These are phyloP conservation scores for Saturnispora silvae DNA, from an alignment of 805 yeast species.

Conservation along the genomic window DNA sequence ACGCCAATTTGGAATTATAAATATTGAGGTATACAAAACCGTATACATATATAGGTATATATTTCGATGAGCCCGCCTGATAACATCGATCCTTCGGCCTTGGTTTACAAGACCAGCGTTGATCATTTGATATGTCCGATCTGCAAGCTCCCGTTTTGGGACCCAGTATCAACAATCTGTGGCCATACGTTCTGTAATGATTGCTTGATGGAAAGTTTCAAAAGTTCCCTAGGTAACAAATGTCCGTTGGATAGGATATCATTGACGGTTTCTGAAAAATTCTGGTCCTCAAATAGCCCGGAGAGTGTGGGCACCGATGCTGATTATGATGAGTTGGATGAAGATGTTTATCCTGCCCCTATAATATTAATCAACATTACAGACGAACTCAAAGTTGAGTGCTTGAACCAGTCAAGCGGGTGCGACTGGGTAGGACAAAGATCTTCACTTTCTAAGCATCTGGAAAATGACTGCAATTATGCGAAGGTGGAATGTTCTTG, in stretches of 20 bases:
- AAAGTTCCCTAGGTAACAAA: constrained; percentile 25
- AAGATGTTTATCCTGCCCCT: constrained; percentile 41
- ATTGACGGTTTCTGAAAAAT: constrained; percentile 18
- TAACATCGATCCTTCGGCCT: too few relatives aligned
- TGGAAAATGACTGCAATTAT: constrained; percentile 29
- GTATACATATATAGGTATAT: too few relatives aligned
- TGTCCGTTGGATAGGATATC: constrained; percentile 58
- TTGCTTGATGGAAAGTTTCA: constrained; percentile 40
- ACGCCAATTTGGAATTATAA: too few relatives aligned
- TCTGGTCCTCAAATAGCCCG: background rate
- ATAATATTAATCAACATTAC: constrained; percentile 46
- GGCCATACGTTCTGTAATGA: constrained; percentile 58
- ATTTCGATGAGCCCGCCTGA: too few relatives aligned
- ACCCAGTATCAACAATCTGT: constrained; percentile 53
- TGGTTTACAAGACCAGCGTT: constrained; percentile 12
- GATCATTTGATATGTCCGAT: constrained; percentile 43
- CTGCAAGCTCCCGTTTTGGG: constrained; percentile 54
- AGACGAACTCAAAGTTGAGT: constrained; percentile 48
- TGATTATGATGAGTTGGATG: constrained; percentile 11
- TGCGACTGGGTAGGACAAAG: constrained; percentile 48
- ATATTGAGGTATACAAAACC: too few relatives aligned
- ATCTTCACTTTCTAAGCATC: constrained; percentile 47
- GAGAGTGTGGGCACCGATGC: constrained; percentile 6
- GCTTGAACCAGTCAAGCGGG: constrained; percentile 43
- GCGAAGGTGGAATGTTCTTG: constrained; percentile 30